These are phyloP conservation scores for Alternaria hordeiaustralica DNA, from an alignment of 2,329 filamentous ascomycete species.

Conservation along the genomic window DNA sequence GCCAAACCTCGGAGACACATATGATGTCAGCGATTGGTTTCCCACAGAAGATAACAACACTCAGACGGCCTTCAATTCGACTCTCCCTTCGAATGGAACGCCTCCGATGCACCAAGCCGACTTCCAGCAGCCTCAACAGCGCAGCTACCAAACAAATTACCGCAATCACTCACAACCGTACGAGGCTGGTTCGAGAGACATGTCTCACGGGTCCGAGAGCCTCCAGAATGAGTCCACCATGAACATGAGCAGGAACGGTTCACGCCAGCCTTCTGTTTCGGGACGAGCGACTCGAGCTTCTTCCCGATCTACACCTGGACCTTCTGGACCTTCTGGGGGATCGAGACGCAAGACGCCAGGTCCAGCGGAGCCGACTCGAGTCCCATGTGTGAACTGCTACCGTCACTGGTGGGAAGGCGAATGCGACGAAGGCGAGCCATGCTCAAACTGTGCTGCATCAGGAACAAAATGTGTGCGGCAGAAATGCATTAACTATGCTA, in stretches of 20 bases:
- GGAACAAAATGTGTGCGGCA: neutral
- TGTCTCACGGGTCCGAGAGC: neutral
- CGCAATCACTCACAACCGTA: neutral
- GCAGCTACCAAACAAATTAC: neutral
- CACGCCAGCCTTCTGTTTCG: neutral
- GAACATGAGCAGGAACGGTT: neutral
- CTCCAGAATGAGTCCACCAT: neutral
- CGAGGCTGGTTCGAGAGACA: neutral
- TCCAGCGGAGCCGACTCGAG: neutral
- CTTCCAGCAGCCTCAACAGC: neutral
- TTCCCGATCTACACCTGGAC: neutral
- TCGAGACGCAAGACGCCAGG: neutral
- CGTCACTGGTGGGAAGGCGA: neutral
- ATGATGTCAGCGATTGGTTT: neutral
- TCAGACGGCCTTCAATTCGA: neutral
- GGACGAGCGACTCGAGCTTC: neutral
- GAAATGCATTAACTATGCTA: neutral
- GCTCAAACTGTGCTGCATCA: neutral
- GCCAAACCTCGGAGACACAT: neutral
- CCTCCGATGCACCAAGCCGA: neutral
- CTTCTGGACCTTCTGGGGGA: neutral
- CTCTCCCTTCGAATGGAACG: neutral
- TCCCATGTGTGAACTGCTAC: conserved; percentile 1
- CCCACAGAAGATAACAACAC: neutral
- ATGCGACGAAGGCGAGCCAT: neutral